Evolutionary conservation across 345 rosid genomes (phyloP).

Genomic region (Citrus hindsii): DNA sequence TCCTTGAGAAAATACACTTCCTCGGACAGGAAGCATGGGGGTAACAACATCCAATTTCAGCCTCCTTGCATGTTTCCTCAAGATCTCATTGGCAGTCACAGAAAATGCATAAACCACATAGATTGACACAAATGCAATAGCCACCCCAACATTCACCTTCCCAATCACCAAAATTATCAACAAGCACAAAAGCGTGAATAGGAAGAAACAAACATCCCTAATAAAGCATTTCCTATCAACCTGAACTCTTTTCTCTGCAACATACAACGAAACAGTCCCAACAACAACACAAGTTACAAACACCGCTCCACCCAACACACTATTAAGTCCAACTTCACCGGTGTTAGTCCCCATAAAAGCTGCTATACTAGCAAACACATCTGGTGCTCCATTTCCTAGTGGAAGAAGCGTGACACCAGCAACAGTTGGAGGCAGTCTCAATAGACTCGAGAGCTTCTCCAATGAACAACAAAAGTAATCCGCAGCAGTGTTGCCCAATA

Average conservation of each 20-base stretch:
- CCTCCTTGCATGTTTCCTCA: conserved; percentile 61
- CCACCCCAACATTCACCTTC: conserved; percentile 54
- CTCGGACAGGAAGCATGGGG: conserved; percentile 46
- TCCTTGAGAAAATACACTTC: conserved; percentile 43
- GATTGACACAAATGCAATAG: conserved; percentile 65
- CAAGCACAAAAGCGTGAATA: conserved; percentile 49
- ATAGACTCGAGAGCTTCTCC: conserved; percentile 75
- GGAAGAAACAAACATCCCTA: conserved; percentile 81
- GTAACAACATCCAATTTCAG: conserved; percentile 45
- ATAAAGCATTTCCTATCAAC: conserved; percentile 78
- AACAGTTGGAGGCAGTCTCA: conserved; percentile 74
- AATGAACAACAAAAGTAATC: conserved; percentile 90
- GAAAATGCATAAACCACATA: conserved; percentile 66
- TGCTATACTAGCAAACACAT: conserved; percentile 92
- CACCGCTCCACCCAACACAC: conserved; percentile 87
- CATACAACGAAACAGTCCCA: conserved; percentile 69
- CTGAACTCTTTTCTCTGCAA: conserved; percentile 58
- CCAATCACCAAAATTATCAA: conserved; percentile 59
- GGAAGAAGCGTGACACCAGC: conserved; percentile 94
- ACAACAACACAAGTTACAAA: conserved; percentile 88
- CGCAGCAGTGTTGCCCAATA: conserved; percentile 87
- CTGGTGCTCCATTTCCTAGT: conserved; percentile 92
- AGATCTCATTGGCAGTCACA: conserved; percentile 78
- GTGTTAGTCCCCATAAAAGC: conserved; percentile 73
- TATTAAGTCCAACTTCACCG: conserved; percentile 83